These are phyloP conservation scores for Vitis labrusca DNA, from an alignment of 164 flowering plant genomes.

Conservation along the genomic window DNA sequence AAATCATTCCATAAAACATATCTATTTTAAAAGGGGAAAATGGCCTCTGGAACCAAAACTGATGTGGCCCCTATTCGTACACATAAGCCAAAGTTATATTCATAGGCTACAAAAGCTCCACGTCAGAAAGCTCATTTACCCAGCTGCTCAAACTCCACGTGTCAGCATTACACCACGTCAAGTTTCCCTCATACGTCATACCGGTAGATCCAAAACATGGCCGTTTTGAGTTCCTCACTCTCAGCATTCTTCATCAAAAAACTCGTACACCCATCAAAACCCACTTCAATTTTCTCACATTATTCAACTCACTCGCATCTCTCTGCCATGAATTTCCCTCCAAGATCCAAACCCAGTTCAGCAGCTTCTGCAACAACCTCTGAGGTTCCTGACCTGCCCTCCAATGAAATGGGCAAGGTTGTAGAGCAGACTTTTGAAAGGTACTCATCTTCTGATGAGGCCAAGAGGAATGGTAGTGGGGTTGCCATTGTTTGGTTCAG, in stretches of 20 bases:
- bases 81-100: background rate
- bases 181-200: background rate
- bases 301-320: background rate
- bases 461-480: slow-evolving; percentile 55
- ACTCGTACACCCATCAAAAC: slow-evolving; percentile 5
- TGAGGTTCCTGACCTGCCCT: slow-evolving; percentile 43
- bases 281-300: slow-evolving; percentile 14
- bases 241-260: slow-evolving; percentile 12
- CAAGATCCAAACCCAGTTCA: slow-evolving; percentile 14
- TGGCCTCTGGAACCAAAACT: too few species aligned
- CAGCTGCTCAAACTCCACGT: slow-evolving; percentile 5
- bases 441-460: slow-evolving; percentile 29
- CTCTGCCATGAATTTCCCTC: slow-evolving; percentile 27
- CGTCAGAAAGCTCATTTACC: slow-evolving; percentile 3
- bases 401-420: slow-evolving; percentile 39
- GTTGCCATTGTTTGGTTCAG: slow-evolving; percentile 88
- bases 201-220: background rate
- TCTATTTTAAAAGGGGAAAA: too few species aligned
- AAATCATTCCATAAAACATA: too few species aligned
- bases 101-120: slow-evolving; percentile 7
- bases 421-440: slow-evolving; percentile 46
- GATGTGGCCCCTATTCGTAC: background rate
- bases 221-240: background rate
- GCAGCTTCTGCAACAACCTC: background rate
- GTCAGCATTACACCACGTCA: slow-evolving; percentile 8